A percentile compares a stretch with the other conserved stretches of the same genome.
Conservation (phyloP, 106 monocot genomes). For the Dendrobium catenatum region DNA sequence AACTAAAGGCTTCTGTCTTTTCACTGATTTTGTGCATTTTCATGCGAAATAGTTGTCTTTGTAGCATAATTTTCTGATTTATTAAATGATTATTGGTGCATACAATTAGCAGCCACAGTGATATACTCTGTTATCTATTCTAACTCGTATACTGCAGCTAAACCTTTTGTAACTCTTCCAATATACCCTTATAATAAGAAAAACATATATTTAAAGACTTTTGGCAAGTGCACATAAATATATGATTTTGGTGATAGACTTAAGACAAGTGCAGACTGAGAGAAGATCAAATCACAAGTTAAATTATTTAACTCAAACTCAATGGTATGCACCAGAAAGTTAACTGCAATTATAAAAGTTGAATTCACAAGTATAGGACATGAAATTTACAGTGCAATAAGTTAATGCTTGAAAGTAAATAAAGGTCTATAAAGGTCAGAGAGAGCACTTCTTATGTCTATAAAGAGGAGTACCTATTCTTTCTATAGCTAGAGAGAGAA, state of each 20-base stretch:
- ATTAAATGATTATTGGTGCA: background rate
- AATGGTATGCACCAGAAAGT: background rate
- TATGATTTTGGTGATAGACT: background rate
- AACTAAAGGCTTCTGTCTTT: background rate
- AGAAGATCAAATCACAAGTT: background rate
- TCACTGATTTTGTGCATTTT: background rate
- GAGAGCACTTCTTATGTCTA: too few species aligned
- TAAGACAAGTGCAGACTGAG: background rate
- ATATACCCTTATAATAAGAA: background rate
- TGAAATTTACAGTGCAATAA: slow-evolving; percentile 2
- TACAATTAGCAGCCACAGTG: background rate
- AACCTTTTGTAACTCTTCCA: background rate
- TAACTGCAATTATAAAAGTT: background rate
- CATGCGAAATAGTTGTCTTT: background rate
- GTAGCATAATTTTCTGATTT: background rate
- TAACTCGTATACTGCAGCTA: background rate
- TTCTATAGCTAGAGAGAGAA: too few species aligned
- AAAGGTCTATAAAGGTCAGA: background rate
- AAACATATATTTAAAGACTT: background rate
- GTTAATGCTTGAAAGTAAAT: background rate
- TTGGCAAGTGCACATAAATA: background rate
- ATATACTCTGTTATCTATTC: background rate
- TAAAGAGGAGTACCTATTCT: too few species aligned
- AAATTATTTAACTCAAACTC: background rate
- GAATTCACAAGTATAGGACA: background rate